Base-by-base conservation (phyloP, 176 grass and related monocot species). In the Triticum monococcum region DNA sequence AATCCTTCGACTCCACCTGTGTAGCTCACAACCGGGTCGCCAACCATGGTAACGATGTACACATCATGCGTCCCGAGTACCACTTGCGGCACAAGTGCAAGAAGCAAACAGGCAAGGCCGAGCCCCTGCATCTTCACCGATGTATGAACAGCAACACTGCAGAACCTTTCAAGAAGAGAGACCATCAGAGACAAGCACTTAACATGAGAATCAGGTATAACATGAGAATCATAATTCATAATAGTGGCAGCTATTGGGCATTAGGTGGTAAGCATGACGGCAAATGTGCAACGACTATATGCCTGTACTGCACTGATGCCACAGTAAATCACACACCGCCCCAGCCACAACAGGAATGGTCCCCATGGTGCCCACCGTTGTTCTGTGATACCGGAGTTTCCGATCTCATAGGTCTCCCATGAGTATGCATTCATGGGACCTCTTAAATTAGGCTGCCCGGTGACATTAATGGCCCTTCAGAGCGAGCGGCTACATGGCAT, bases 31-130 rank as follows among this genome's bases (percentile, higher is more conserved):
- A 96, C 92, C 50, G 97, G 97, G 50, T 99, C 97, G 12, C 94
- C 97, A 81, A 91, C 94, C 74, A 96, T 86, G 18, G 88, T 88
- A n/a, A 96, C 97, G 43, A 99, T 96, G 76, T 99, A 99, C 20
- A 99, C 94, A 78, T 99, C 94, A 67, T 94, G 94, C 31, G 71
- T 90, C 77, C 83, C 94, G 68, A 90, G 88, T 24, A 78, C 92
- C 16, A 89, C 74, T 20, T 86, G 83, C 11, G 81, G 67, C 40
- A 94, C 46, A 70, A 93, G 85, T 32, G 92, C 77, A 31, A 94
- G 80, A 83, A 93, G 71, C 64, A 94, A 61, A 36, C 87, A 91
- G 3, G 57, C 81, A 50, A 91, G 52, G 66, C 56, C 59, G 14
- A 87, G 31, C 82, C 76, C 72, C 86, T 88, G 85, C 97, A 96